Evolutionary conservation across 441 rosid genomes (phyloP).

Genomic region (Euphorbia corollata): DNA sequence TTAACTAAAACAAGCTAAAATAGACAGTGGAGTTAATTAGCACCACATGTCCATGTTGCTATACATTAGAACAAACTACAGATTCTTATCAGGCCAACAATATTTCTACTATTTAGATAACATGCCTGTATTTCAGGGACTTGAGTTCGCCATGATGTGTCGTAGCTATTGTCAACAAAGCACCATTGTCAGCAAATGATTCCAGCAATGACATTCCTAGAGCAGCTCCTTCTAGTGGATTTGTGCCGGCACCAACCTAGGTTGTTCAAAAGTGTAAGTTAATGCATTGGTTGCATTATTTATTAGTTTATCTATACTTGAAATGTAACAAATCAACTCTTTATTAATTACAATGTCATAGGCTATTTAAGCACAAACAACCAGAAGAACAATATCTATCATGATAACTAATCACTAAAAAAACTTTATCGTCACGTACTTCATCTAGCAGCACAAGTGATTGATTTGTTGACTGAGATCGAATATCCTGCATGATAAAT

Average conservation of each 20-base stretch:
- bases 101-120: not conserved
- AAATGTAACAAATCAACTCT: no score
- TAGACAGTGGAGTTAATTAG: no score
- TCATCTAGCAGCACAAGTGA: conserved; percentile 89
- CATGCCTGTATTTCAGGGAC: conserved; percentile 76
- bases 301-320: not conserved
- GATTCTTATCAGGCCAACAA: not conserved
- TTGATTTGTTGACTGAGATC: conserved; percentile 56
- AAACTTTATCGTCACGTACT: conserved; percentile 38
- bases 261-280: conserved; percentile 11
- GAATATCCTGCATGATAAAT: conserved; percentile 59
- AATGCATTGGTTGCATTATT: not conserved
- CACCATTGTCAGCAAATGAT: conserved; percentile 68
- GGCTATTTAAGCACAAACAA: not conserved
- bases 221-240: conserved; percentile 98
- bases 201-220: conserved; percentile 87
- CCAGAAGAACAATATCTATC: conserved; percentile 6
- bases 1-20: not conserved
- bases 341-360: no score
- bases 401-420: not conserved
- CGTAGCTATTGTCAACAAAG: conserved; percentile 86
- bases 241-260: conserved; percentile 95
- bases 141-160: conserved; percentile 92
- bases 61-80: not conserved
- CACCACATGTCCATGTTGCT: no score